Evolutionary conservation across 2,329 filamentous ascomycete genomes (phyloP).

Genomic region (Amphichorda felina): DNA sequence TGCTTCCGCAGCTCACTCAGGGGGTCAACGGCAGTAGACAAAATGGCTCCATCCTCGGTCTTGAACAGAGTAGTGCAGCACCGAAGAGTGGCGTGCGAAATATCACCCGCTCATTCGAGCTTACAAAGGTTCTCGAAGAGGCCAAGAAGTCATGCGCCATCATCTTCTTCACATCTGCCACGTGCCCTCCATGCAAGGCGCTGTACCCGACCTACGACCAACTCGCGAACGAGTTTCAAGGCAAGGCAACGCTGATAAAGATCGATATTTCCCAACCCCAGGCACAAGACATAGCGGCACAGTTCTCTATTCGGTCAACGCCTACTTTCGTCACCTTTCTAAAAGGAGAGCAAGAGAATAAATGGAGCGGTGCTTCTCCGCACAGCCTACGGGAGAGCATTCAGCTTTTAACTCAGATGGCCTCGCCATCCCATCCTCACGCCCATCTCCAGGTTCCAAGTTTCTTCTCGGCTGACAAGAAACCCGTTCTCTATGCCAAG

Average conservation of each 20-base stretch:
- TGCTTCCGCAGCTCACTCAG: conserved; percentile 56
- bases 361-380: conserved; percentile 70
- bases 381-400: conserved; percentile 59
- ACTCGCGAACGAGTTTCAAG: conserved; percentile 60
- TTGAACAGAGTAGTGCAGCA: conserved; percentile 23
- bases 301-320: conserved; percentile 61
- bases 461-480: conserved; percentile 49
- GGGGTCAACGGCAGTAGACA: conserved; percentile 37
- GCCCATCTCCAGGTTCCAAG: conserved; percentile 57
- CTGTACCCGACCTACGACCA: conserved; percentile 75
- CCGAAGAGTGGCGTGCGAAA: conserved; percentile 36
- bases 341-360: conserved; percentile 60
- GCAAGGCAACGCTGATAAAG: conserved; percentile 64
- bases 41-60: conserved; percentile 39
- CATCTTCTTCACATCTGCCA: conserved; percentile 86
- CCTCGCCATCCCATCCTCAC: conserved; percentile 67
- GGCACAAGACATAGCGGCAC: conserved; percentile 49
- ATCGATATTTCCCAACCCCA: conserved; percentile 61
- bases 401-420: conserved; percentile 62
- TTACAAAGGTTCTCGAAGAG: conserved; percentile 29
- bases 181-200: conserved; percentile 72
- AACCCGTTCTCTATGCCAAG: conserved; percentile 64
- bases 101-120: conserved; percentile 32
- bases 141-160: conserved; percentile 61
- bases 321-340: conserved; percentile 85